Conservation (phyloP, 768 basidiomycete genomes). For the Mycena floridula region DNA sequence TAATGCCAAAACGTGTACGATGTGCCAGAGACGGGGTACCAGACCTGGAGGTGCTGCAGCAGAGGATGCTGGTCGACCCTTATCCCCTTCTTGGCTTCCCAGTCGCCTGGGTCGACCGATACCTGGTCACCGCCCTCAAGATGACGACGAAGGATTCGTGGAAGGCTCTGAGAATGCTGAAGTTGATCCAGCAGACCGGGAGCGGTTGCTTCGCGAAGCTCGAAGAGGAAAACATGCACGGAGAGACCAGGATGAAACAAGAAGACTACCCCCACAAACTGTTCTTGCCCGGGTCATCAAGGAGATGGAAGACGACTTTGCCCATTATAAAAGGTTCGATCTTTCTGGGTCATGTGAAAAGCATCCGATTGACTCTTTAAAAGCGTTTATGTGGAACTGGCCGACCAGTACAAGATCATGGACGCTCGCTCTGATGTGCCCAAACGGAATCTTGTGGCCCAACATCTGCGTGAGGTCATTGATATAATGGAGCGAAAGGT, state of each 20-base stretch:
- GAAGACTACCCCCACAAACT: conserved; percentile 77
- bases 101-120: conserved; percentile 12
- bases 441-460: conserved; percentile 81
- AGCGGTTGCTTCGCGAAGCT: conserved; percentile 1
- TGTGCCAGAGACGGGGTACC: conserved; percentile 51
- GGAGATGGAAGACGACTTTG: conserved; percentile 93
- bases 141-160: conserved; percentile 44
- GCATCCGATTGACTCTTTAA: conserved; percentile 3
- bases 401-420: conserved; percentile 90
- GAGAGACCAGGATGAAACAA: conserved; percentile 29
- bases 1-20: conserved; percentile 59
- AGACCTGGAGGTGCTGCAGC: conserved; percentile 3
- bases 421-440: conserved; percentile 76
- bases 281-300: conserved; percentile 75
- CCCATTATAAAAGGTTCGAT: conserved; percentile 82
- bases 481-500: conserved; percentile 92
- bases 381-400: conserved; percentile 88
- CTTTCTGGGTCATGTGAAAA: conserved; percentile 1
- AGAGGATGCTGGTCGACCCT: conserved; percentile 6
- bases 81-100: conserved; percentile 18
- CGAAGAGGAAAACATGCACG: conserved; percentile 17
- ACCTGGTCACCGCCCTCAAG: conserved; percentile 9
- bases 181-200: too few relatives aligned
- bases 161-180: conserved; percentile 35
- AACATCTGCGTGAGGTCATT: conserved; percentile 87